phyloP scores from a whole-genome alignment of 768 basidiomycete species.

The Hydnomerulius pinastri region DNA sequence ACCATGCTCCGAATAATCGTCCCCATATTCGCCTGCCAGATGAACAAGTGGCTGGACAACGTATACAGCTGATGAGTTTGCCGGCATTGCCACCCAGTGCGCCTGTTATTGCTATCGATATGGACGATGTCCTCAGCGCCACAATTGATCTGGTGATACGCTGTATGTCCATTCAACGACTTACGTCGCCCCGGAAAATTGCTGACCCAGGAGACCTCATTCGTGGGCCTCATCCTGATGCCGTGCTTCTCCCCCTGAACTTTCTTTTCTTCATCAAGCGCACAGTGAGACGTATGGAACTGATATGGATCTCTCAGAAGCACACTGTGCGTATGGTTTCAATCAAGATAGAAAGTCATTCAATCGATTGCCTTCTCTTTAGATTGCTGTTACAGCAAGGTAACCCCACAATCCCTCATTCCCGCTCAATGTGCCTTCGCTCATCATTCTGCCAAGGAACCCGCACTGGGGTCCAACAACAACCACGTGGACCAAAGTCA shows the following conservation, averaged over 20 bases:
- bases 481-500: conserved; percentile 56
- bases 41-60: neutral
- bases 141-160: conserved; percentile 54
- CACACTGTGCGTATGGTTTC: conserved; percentile 50
- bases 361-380: neutral
- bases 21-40: neutral
- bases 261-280: conserved; percentile 45
- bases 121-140: conserved; percentile 62
- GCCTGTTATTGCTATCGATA: conserved; percentile 57
- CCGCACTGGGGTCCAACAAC: conserved; percentile 54
- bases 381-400: conserved; percentile 77
- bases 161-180: conserved; percentile 40
- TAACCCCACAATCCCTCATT: conserved; percentile 11
- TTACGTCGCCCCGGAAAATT: neutral
- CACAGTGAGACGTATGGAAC: conserved; percentile 63
- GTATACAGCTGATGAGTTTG: neutral
- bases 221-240: neutral
- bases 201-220: neutral
- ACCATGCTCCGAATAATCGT: neutral
- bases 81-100: conserved; percentile 19
- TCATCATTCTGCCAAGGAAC: conserved; percentile 27
- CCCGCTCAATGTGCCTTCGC: neutral
- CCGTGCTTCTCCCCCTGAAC: neutral
- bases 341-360: neutral
- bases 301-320: conserved; percentile 51